Evolutionary conservation across 768 basidiomycete species (phyloP).

Genomic region (Rhodotorula paludigena): DNA sequence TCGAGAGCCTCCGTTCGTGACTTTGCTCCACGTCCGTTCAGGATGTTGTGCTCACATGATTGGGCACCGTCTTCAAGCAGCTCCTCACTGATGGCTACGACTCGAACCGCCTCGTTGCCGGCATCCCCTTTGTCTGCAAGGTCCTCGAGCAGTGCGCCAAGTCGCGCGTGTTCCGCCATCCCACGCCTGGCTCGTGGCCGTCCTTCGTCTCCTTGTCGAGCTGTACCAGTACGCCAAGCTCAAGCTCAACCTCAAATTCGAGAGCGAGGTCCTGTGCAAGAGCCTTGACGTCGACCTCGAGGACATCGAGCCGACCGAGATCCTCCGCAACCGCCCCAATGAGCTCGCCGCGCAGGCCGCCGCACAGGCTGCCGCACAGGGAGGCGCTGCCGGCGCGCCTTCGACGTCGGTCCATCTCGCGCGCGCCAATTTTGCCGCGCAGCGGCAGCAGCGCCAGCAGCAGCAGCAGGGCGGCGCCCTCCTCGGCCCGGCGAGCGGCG

Average conservation of each 20-base stretch:
- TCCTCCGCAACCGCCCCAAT: constrained; percentile 68
- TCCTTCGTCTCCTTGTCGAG: constrained; percentile 83
- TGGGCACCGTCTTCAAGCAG: constrained; percentile 93
- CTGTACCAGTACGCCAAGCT: constrained; percentile 96
- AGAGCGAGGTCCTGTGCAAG: constrained; percentile 95
- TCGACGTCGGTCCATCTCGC: constrained; percentile 20
- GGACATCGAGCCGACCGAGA: constrained; percentile 71
- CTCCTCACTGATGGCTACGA: constrained; percentile 94
- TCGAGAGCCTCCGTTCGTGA: constrained; percentile 96
- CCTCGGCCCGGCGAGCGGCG: too few relatives aligned
- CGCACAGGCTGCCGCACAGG: background rate
- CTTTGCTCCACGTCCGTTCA: constrained; percentile 85
- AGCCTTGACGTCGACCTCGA: constrained; percentile 80
- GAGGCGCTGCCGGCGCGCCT: background rate
- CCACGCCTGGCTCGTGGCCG: constrained; percentile 99
- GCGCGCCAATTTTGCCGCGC: constrained; percentile 15
- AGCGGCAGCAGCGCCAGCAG: constrained; percentile 11
- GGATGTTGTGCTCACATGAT: constrained; percentile 84
- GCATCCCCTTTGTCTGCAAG: constrained; percentile 97
- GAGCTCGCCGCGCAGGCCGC: constrained; percentile 48
- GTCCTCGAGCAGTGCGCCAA: constrained; percentile 82
- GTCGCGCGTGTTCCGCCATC: constrained; percentile 91
- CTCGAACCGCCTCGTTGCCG: constrained; percentile 79
- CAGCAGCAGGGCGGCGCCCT: background rate
- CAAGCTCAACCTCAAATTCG: constrained; percentile 94